Base-by-base conservation (phyloP, 2,329 filamentous ascomycete species). In the Fusarium duplospermum region DNA sequence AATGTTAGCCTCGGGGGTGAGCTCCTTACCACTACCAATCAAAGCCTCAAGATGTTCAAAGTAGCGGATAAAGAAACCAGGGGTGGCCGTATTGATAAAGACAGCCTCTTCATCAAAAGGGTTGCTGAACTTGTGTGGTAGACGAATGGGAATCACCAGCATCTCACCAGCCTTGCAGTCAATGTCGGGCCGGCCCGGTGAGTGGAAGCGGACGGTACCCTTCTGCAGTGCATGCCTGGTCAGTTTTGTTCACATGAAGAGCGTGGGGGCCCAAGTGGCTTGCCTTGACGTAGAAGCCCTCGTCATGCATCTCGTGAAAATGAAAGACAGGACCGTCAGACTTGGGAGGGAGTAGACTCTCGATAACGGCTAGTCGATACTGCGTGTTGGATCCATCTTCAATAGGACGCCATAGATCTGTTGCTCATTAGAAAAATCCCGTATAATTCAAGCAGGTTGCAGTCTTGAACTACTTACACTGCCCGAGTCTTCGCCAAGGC, bases 41-140 rank as follows among this genome's bases (percentile, higher is more conserved):
- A 76, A 59, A 24, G 59, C 52, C 45, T 76, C 73, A 8, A 76
- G 47, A n/a, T 76, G 62, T 64, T 76, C 72, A 69, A 76, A 76
- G 33, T 76, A 76, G 8, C 72, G 72, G 11, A 78, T 72, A 40
- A 75, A 77, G 67, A 75, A 78, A 0, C 71, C 73, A 0, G 75
- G 75, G 1, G 75, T 75, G 13, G 67, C 72, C 0, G 75, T 76
- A 64, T 78, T 77, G 54, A 77, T 67, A 38, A 78, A 78, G 2
- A 76, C 64, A 8, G 75, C 75, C 45, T 78, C 75, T 13, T 75
- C 73, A 9, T 76, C 73, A 38, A 76, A 76, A 3, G 76, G 76
- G 24, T 78, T 78, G 67, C 75, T 77, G 54, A 78, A 78, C 52
- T 67, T 75, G 62, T 78, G 76, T 11, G 76, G 73, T 1, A 75